Evolutionary conservation across 495 filamentous ascomycete species (phyloP), one percentile per base, ranked within the genome.

Genomic region (Xylaria scruposa): DNA sequence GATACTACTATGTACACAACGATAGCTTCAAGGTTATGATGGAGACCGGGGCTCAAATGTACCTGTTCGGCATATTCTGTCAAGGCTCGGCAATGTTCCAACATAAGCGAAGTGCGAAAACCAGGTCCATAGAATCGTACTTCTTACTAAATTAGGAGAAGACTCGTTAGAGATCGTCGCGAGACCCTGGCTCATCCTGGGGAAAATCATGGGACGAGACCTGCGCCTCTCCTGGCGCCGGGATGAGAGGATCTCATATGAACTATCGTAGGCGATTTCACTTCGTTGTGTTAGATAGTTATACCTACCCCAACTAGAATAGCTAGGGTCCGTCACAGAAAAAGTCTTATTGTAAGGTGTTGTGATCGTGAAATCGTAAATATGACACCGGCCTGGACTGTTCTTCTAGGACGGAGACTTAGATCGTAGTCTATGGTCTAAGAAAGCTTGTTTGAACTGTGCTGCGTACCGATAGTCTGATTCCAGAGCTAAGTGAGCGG

Each of bases 151-250:
- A 67, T 67, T 40, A 9, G 63, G 46, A 53, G 31, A 33, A 42
- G 21, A n/a, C 21, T 46, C 40, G 67, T 69, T 60, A 59, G 67
- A 69, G 67, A 69, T 60, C 53, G 3, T 58, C 63, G 26, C 1
- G 3, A 53, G n/a, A 40, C 46, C 44, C 9, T 51, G 31, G 29
- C 53, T 53, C 15, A 67, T 38, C 63, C 15, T 26, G 19, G 40
- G 38, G 19, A 1, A 65, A 44, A 44, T 24, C 42, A 47, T 40
- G 21, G 13, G 46, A 38, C 67, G 53, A 69, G 33, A 60, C 38
- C 53, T 51, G 38, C 51, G 47, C 65, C 47, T 54, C 62, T 40
- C 26, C 26, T 2, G 12, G 62, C 13, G 26, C 42, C 17, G 13
- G 15, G 62, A 6, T 36, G 42, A 47, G 24, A n/a, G 24, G 3